Base-by-base conservation (phyloP, 805 yeast species). In the Saturnispora zaruensis region DNA sequence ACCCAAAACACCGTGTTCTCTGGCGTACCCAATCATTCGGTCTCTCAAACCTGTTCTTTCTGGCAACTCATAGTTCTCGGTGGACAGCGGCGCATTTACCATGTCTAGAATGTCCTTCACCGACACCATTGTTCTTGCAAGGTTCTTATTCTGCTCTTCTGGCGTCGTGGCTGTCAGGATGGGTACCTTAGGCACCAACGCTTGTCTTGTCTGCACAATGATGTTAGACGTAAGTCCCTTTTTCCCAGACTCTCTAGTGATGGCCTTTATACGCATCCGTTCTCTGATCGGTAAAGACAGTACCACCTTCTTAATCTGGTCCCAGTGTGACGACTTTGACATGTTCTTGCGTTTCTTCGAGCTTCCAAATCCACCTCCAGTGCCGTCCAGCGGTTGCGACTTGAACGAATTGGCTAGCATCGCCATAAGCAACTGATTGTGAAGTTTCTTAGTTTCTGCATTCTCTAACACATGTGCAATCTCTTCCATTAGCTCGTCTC, bases 71-170 rank as follows among this genome's bases (percentile, higher is more conserved):
- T 74, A 87, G 34, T 78, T 72, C 56, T 91, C 96, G 1, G 86
- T 71, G 2, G 91, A 77, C 33, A 90, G 71, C 4, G 93, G 91
- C 1, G 93, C 78, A 57, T 86, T 88, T 49, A 87, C 77, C 3
- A 93, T 95, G 59, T 84, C 89, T 48, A 84, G 76, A 16, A 93
- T 87, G 61, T 93, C 98, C 64, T 90, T 96, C 21, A 95, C 87
- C 91, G 96, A 89, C 57, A 84, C 84, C 28, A 81, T 76, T 32
- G 87, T 76, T 56, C 77, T 78, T 16, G 61, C 66, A 13, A 57
- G 33, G 48, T 50, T 48, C 34, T 49, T 46, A 6, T 30, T 34
- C 25, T 49, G 48, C 21, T 49, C 16, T 28, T 46, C 38, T 67
- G 74, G 51, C 66, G 69, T 48, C 72, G 34, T 18, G 3, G 78